Base-by-base conservation (phyloP, 371 early-diverging fungal genomes). In the Rhizopus microsporus region DNA sequence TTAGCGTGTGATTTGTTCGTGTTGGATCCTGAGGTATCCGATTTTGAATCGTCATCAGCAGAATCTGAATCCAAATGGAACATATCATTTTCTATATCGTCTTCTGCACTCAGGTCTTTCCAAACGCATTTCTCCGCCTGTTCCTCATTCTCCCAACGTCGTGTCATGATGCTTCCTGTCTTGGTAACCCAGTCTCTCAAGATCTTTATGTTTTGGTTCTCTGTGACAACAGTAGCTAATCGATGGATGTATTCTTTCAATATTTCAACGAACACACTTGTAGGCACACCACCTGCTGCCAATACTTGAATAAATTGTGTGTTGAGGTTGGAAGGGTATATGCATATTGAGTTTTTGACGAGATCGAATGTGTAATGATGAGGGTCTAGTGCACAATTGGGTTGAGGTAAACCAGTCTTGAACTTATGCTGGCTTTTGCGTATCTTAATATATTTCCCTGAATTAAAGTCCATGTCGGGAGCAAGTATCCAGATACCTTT, bases 271-370 rank as follows among this genome's bases (percentile, higher is more conserved):
- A 80, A 80, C 3, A 72, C 70, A 1, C 54, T n/a, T 1, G 63
- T 63, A 0, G 73, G 67, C 0, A 78, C 78, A 1, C 75, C 78
- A 13, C 78, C 77, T 5, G 70, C 60, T 29, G 74, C 55, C 3
- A 80, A 56, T 15, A 69, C 67, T 45, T 76, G 74, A 23, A 80
- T 80, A n/a, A 78, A 72, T 56, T 80, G 81, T 0, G 77, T 76
- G 35, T 80, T 80, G 2, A 80, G 39, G 29, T 55, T 65, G 23
- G 78, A 67, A 2, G 70, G 74, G 39, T 77, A 77, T 1, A 74
- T 47, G 15, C 71, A 69, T 8, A 69, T 57, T 0, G 72, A 54
- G 13, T 69, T 65, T 38, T 77, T 77, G 46, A 73, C 65, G 1
- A 78, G 59, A 49, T 80, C 81, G 38, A 80, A 74, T 0, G 76